Percentiles rank a stretch among this genome's conserved stretches.
These are phyloP conservation scores for Coemansia sp. DNA, from an alignment of 192 early-diverging fungal genomes.

Conservation along the genomic window DNA sequence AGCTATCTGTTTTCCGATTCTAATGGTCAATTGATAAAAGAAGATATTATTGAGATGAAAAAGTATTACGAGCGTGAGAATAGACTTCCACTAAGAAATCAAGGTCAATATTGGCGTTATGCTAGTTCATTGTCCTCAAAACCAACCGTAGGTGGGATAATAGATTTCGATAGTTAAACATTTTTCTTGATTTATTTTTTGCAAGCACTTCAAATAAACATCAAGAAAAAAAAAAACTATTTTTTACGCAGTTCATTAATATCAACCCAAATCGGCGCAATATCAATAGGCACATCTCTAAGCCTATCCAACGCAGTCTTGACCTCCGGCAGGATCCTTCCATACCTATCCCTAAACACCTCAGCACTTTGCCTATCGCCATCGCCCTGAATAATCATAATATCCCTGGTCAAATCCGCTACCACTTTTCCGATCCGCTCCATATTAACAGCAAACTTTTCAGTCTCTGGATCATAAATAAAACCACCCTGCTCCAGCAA, in stretches of 20 bases:
- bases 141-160: no score
- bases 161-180: no score
- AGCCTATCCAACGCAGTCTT: constrained; percentile 59
- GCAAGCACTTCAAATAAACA: no score
- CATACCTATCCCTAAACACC: constrained; percentile 63
- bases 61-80: no score
- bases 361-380: constrained; percentile 65
- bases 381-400: constrained; percentile 72
- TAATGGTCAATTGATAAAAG: no score
- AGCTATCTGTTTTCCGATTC: no score
- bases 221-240: no score
- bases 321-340: constrained; percentile 54
- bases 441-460: constrained; percentile 64
- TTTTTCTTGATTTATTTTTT: no score
- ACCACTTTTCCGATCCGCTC: constrained; percentile 62
- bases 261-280: constrained; percentile 51
- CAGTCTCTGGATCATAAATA: constrained; percentile 38
- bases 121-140: no score
- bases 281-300: constrained; percentile 56
- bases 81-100: no score
- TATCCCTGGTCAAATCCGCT: constrained; percentile 61
- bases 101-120: no score
- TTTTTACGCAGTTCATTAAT: constrained; percentile 28
- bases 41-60: no score
- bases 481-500: constrained; percentile 70